Percentiles rank a stretch among this genome's conserved stretches.
Evolutionary conservation across 768 basidiomycete species (phyloP).

Genomic region (Kwoniella sp.): DNA sequence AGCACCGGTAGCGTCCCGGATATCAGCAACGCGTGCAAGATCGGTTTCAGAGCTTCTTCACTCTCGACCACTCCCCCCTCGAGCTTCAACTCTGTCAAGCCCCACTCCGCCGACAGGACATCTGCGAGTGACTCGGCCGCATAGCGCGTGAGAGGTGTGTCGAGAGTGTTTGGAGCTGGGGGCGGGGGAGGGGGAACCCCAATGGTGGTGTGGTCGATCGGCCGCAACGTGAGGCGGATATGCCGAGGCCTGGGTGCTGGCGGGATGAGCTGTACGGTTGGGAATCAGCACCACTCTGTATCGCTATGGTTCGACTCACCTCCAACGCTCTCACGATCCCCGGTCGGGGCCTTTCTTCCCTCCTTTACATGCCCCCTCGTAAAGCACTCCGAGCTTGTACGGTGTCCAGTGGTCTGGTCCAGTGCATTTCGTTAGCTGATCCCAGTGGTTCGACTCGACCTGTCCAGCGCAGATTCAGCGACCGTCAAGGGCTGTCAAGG

Average conservation of each 20-base stretch:
- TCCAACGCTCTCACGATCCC: slow-evolving; percentile 42
- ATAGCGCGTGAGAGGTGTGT: slow-evolving; percentile 57
- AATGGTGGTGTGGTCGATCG: slow-evolving; percentile 13
- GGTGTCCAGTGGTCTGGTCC: slow-evolving; percentile 75
- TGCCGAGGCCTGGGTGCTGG: slow-evolving; percentile 25
- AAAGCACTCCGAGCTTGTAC: slow-evolving; percentile 78
- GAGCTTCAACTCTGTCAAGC: slow-evolving; percentile 74
- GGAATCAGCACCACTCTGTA: background rate
- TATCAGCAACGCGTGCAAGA: slow-evolving; percentile 84
- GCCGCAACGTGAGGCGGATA: slow-evolving; percentile 22
- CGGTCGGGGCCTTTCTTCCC: slow-evolving; percentile 48
- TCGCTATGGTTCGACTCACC: slow-evolving; percentile 22
- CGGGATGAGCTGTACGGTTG: slow-evolving; percentile 18
- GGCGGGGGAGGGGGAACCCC: slow-evolving; percentile 51
- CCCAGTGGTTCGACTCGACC: slow-evolving; percentile 37
- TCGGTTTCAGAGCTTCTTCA: slow-evolving; percentile 69
- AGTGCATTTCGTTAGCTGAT: slow-evolving; percentile 19
- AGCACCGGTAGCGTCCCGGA: slow-evolving; percentile 73
- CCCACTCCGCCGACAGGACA: slow-evolving; percentile 89
- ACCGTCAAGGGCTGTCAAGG: background rate
- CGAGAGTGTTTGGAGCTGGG: slow-evolving; percentile 70
- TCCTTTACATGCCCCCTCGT: slow-evolving; percentile 54
- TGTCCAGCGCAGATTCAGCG: slow-evolving; percentile 8
- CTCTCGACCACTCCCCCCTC: slow-evolving; percentile 85
- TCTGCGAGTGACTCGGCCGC: slow-evolving; percentile 80